phyloP scores from a whole-genome alignment of 495 filamentous ascomycete genomes.

The Lasiosphaeria miniovina region DNA sequence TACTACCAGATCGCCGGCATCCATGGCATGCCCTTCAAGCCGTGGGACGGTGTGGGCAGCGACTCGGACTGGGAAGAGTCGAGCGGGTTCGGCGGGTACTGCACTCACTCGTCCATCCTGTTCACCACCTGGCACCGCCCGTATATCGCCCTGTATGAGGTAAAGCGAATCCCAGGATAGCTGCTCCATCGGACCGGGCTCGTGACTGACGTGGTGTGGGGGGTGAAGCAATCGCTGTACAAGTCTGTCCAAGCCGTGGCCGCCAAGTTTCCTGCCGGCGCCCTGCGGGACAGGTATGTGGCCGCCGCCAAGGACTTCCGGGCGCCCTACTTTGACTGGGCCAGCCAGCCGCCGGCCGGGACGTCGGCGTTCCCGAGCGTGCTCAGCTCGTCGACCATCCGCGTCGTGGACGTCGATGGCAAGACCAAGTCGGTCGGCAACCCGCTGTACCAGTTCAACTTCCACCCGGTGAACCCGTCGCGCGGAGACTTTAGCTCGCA shows the following conservation, averaged over 20 bases:
- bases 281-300: conserved; percentile 42
- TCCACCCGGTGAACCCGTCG: conserved; percentile 27
- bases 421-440: conserved; percentile 30
- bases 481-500: conserved; percentile 20
- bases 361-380: conserved; percentile 27
- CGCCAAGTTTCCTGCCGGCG: conserved; percentile 39
- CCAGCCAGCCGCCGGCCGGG: conserved; percentile 29
- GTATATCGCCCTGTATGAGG: conserved; percentile 59
- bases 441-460: conserved; percentile 38
- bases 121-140: conserved; percentile 69
- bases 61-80: conserved; percentile 27
- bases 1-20: conserved; percentile 44
- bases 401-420: conserved; percentile 37
- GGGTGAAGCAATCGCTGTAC: conserved; percentile 53
- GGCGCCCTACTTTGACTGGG: conserved; percentile 60
- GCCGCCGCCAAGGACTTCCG: conserved; percentile 48
- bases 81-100: conserved; percentile 53
- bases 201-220: conserved; percentile 3
- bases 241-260: conserved; percentile 51
- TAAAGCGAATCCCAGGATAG: conserved; percentile 14
- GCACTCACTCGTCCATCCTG: conserved; percentile 60
- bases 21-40: conserved; percentile 43
- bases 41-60: conserved; percentile 37
- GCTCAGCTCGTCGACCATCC: conserved; percentile 34
- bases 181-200: background rate